A percentile compares a stretch with the other conserved stretches of the same genome.
Conservation (phyloP, 2,329 filamentous ascomycete genomes). For the Sarocladium oryzae region DNA sequence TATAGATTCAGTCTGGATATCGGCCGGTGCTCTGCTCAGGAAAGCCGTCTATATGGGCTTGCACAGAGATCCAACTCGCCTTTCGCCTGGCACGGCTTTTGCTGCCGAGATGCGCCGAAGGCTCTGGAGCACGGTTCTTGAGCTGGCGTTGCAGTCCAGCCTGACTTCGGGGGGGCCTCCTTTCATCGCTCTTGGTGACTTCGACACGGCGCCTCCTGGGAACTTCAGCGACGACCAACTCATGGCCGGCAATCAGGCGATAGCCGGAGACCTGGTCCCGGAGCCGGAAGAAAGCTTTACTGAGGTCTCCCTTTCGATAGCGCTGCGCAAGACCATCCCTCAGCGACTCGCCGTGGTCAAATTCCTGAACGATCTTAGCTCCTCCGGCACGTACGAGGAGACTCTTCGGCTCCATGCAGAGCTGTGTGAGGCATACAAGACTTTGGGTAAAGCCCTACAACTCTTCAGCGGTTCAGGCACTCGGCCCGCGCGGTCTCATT, state of each 20-base stretch:
- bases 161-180: slow-evolving; percentile 39
- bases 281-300: slow-evolving; percentile 31
- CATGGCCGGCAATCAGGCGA: slow-evolving; percentile 14
- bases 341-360: slow-evolving; percentile 35
- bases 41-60: slow-evolving; percentile 44
- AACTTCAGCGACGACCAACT: slow-evolving; percentile 47
- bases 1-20: slow-evolving; percentile 42
- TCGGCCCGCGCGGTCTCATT: slow-evolving; percentile 22
- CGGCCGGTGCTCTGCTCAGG: slow-evolving; percentile 36
- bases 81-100: slow-evolving; percentile 29
- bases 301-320: slow-evolving; percentile 32
- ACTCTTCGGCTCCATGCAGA: slow-evolving; percentile 36
- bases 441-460: slow-evolving; percentile 27
- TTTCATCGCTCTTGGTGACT: slow-evolving; percentile 36
- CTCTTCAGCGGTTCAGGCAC: slow-evolving; percentile 12
- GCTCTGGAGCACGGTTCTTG: slow-evolving; percentile 47
- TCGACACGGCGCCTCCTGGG: slow-evolving; percentile 39
- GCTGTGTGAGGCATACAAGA: slow-evolving; percentile 36
- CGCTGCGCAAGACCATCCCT: slow-evolving; percentile 35
- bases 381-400: slow-evolving; percentile 33
- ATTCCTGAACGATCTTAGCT: slow-evolving; percentile 36
- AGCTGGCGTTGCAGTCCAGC: slow-evolving; percentile 39
- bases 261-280: slow-evolving; percentile 17
- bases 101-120: slow-evolving; percentile 41
- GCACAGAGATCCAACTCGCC: slow-evolving; percentile 38